Evolutionary conservation across 2,329 filamentous ascomycete genomes (phyloP).

Genomic region (Trichoderma sp.): DNA sequence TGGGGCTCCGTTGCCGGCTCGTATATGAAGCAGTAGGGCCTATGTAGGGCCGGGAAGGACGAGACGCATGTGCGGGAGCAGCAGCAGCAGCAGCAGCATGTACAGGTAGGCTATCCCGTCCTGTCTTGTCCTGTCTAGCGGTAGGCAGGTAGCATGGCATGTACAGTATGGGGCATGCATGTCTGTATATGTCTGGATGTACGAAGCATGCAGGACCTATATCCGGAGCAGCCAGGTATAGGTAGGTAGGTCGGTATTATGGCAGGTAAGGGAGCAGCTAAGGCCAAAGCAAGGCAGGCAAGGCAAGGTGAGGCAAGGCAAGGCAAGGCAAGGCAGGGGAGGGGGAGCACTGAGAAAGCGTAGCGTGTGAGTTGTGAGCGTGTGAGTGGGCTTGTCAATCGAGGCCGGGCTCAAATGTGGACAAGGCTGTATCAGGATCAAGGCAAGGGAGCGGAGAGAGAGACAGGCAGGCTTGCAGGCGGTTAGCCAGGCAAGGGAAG

Average conservation of each 20-base stretch:
- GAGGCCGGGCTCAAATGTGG: conserved; percentile 22
- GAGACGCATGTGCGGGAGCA: background rate
- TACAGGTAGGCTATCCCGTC: background rate
- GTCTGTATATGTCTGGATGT: background rate
- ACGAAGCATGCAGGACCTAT: background rate
- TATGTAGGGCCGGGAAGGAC: background rate
- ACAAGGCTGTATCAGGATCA: conserved; percentile 24
- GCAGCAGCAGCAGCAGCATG: background rate
- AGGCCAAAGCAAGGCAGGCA: background rate
- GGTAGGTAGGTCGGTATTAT: background rate
- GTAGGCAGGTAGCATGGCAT: background rate
- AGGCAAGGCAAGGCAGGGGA: conserved; percentile 15
- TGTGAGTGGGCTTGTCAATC: conserved; percentile 14
- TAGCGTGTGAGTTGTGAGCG: background rate
- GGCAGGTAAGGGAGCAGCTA: background rate
- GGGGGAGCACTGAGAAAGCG: background rate
- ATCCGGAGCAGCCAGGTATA: background rate
- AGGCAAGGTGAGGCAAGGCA: background rate
- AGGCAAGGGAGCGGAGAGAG: conserved; percentile 7
- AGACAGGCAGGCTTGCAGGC: background rate
- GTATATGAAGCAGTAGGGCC: background rate
- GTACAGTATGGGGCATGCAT: background rate
- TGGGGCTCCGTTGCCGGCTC: conserved; percentile 15
- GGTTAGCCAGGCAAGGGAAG: conserved; percentile 1
- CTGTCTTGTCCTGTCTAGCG: background rate